phyloP scores from a whole-genome alignment of 164 flowering plant genomes.

The Magnolia sinica region DNA sequence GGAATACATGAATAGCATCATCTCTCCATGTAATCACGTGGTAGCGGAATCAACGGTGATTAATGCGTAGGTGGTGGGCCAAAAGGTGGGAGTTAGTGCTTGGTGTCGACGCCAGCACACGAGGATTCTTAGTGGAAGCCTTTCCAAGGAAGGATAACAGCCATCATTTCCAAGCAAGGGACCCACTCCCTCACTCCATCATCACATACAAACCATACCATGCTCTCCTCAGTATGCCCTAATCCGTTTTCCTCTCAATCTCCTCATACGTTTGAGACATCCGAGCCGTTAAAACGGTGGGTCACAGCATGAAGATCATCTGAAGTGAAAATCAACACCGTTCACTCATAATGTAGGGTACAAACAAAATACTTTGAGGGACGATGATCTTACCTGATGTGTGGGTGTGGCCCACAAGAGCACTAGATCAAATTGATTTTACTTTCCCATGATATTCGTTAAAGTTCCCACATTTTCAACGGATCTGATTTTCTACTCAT shows the following conservation, averaged over 20 bases:
- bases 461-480: no score
- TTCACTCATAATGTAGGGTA: no score
- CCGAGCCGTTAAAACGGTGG: neutral
- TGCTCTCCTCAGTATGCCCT: neutral
- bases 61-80: neutral
- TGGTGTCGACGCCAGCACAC: slow-evolving; percentile 6
- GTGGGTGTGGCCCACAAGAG: no score
- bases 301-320: no score
- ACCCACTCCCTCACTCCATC: neutral
- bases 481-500: no score
- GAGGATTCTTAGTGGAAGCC: slow-evolving; percentile 2
- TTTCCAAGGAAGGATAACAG: slow-evolving; percentile 1
- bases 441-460: no score
- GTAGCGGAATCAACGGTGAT: slow-evolving; percentile 4
- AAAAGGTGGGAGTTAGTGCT: neutral
- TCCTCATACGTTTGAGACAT: neutral
- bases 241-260: neutral
- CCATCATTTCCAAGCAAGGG: slow-evolving; percentile 1
- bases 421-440: no score
- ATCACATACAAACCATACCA: neutral
- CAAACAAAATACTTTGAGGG: no score
- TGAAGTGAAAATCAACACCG: no score
- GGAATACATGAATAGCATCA: no score
- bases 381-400: no score
- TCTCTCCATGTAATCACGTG: slow-evolving; percentile 3